Conservation (phyloP, 2,329 filamentous ascomycete genomes). For the Colletotrichum sp. region DNA sequence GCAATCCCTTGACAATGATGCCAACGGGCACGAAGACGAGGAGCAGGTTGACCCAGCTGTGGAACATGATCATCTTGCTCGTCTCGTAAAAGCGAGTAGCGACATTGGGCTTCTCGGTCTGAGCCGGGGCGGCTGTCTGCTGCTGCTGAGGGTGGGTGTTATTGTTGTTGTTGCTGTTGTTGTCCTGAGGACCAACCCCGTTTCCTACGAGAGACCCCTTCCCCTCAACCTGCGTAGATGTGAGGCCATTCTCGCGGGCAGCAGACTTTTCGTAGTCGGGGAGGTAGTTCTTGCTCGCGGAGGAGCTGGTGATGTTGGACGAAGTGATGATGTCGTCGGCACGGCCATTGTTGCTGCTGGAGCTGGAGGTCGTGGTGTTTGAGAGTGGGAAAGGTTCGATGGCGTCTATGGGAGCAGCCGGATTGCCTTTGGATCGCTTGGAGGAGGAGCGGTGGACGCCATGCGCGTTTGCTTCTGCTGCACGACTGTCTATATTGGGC, state of each 20-base stretch:
- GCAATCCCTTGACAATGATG: conserved; percentile 66
- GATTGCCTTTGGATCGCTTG: conserved; percentile 43
- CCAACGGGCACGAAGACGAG: conserved; percentile 81
- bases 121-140: neutral
- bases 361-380: conserved; percentile 5
- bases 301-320: conserved; percentile 23
- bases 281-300: conserved; percentile 29
- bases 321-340: conserved; percentile 21
- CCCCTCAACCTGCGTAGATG: conserved; percentile 57
- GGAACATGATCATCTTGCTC: conserved; percentile 60
- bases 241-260: neutral
- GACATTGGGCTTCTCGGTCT: neutral
- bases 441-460: conserved; percentile 46
- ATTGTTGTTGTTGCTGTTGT: neutral
- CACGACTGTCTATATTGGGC: conserved; percentile 61
- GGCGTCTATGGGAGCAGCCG: neutral
- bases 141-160: conserved; percentile 14
- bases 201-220: conserved; percentile 61
- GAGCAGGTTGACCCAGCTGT: conserved; percentile 80
- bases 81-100: conserved; percentile 17
- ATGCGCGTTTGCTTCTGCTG: conserved; percentile 60
- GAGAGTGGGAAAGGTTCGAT: conserved; percentile 22
- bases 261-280: neutral
- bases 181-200: conserved; percentile 23
- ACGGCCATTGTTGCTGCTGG: conserved; percentile 10